These are phyloP conservation scores for Stromatinia cepivora DNA, from an alignment of 2,329 filamentous ascomycete genomes.

Conservation along the genomic window DNA sequence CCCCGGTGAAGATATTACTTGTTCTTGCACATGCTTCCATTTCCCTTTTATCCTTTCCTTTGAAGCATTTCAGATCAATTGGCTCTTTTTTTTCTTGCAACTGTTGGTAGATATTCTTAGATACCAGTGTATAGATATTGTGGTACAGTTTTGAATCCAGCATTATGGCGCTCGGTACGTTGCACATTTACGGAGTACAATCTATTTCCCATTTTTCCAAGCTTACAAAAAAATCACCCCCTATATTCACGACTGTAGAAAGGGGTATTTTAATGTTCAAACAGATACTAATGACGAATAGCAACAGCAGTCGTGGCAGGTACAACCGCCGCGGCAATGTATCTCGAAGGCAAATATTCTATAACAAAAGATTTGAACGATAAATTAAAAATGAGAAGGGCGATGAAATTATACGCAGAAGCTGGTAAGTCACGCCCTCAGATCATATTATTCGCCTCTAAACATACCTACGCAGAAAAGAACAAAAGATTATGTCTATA, in stretches of 20 bases:
- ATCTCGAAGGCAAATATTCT: slow-evolving; percentile 70
- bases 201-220: background rate
- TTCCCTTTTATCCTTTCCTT: background rate
- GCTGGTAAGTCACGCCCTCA: slow-evolving; percentile 46
- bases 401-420: slow-evolving; percentile 48
- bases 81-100: background rate
- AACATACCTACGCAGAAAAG: slow-evolving; percentile 31
- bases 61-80: background rate
- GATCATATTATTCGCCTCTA: background rate
- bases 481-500: slow-evolving; percentile 59
- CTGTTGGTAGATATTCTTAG: background rate
- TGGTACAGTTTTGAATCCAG: background rate
- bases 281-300: slow-evolving; percentile 17
- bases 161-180: slow-evolving; percentile 15
- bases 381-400: slow-evolving; percentile 47
- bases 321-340: slow-evolving; percentile 52
- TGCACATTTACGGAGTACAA: background rate
- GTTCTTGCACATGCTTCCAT: background rate
- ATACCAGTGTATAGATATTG: background rate
- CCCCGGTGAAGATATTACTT: background rate
- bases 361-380: slow-evolving; percentile 59
- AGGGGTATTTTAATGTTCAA: background rate
- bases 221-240: background rate
- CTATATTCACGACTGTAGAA: background rate
- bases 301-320: slow-evolving; percentile 39